Conservation (phyloP, 768 basidiomycete genomes). For the Tephrocybe sp. region DNA sequence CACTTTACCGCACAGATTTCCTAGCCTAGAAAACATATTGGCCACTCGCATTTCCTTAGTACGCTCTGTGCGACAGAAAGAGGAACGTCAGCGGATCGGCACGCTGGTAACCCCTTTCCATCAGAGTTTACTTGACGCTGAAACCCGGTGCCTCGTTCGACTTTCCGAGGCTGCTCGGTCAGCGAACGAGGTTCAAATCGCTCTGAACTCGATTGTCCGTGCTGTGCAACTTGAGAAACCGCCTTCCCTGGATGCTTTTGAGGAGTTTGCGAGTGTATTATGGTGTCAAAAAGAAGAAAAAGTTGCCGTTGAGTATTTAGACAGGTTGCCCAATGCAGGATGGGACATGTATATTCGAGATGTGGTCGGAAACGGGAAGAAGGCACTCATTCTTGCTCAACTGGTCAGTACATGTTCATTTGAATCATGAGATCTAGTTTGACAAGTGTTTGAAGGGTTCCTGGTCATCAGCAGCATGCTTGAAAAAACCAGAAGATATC, state of each 20-base stretch:
- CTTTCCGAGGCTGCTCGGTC: slow-evolving; percentile 73
- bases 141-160: slow-evolving; percentile 68
- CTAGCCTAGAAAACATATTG: slow-evolving; percentile 72
- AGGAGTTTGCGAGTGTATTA: slow-evolving; percentile 87
- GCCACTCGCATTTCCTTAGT: slow-evolving; percentile 84
- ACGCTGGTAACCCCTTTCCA: slow-evolving; percentile 56
- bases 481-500: slow-evolving; percentile 77
- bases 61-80: slow-evolving; percentile 65
- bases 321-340: slow-evolving; percentile 27
- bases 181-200: slow-evolving; percentile 72
- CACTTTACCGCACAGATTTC: slow-evolving; percentile 46
- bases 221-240: slow-evolving; percentile 61
- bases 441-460: slow-evolving; percentile 71
- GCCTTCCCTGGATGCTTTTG: slow-evolving; percentile 53
- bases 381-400: slow-evolving; percentile 53
- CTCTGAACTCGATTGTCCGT: slow-evolving; percentile 80
- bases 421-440: background rate
- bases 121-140: slow-evolving; percentile 51
- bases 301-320: slow-evolving; percentile 75
- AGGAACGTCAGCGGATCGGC: slow-evolving; percentile 80
- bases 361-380: slow-evolving; percentile 21
- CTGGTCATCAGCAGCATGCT: slow-evolving; percentile 87
- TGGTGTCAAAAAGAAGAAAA: slow-evolving; percentile 89
- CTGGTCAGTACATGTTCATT: slow-evolving; percentile 42
- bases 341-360: slow-evolving; percentile 20